Conservation (phyloP, 2,329 filamentous ascomycete species). For the Colletotrichum australisinense region DNA sequence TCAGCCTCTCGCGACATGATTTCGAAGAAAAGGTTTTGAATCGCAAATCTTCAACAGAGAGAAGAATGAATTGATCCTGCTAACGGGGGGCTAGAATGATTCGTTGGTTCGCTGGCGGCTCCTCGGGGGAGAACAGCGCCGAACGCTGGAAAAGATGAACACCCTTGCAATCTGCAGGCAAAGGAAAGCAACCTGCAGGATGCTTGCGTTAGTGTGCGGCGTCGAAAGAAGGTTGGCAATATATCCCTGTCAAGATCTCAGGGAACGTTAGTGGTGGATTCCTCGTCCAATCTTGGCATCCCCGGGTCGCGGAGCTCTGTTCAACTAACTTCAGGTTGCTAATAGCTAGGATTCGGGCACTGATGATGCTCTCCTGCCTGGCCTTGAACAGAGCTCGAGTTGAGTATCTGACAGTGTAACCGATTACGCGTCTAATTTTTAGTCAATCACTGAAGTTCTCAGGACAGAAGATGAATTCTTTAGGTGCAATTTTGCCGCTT, state of each 20-base stretch:
- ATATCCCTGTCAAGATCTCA: neutral
- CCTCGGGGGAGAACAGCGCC: neutral
- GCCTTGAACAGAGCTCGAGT: no score
- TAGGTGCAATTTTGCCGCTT: no score
- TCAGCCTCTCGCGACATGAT: neutral
- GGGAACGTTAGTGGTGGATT: neutral
- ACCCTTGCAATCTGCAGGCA: neutral
- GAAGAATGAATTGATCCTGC: neutral
- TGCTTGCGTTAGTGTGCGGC: neutral
- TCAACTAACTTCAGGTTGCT: no score
- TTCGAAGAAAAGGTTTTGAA: neutral
- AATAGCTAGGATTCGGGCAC: no score
- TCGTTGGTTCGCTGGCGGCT: neutral
- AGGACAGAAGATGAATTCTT: no score
- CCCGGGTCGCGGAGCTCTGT: no score
- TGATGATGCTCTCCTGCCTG: no score
- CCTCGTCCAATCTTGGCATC: neutral
- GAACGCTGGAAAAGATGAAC: neutral
- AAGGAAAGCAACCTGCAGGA: neutral
- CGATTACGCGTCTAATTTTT: no score
- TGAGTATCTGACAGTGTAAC: no score
- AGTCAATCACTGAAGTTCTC: no score
- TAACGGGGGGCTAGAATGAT: neutral
- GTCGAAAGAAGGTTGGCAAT: neutral
- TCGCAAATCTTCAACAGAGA: neutral